Conservation (phyloP, 1,284 basidiomycete genomes). For the Agaricales sp. region DNA sequence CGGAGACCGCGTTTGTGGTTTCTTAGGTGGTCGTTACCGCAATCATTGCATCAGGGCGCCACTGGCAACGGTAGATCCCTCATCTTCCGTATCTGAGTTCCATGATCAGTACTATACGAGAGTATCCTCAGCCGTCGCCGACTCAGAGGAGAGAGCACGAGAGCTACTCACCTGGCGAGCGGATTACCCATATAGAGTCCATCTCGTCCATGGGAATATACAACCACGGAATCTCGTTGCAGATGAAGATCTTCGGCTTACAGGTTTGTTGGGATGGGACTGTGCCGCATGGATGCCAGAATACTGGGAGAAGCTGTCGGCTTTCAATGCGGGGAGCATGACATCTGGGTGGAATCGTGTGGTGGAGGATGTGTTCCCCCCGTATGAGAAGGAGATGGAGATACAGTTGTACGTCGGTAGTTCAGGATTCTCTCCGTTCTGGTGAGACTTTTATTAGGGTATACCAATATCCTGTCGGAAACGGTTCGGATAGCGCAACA, state of each 20-base stretch:
- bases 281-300: conserved; percentile 19
- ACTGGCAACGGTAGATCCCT: not conserved
- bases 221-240: conserved; percentile 17
- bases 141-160: not conserved
- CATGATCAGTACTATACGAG: not conserved
- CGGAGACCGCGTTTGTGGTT: not conserved
- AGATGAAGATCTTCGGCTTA: conserved; percentile 13
- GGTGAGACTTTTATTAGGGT: too few relatives aligned
- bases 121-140: not conserved
- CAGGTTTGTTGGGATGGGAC: conserved; percentile 19
- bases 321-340: too few relatives aligned
- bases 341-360: too few relatives aligned
- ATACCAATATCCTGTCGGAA: too few relatives aligned
- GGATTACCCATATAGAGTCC: not conserved
- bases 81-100: not conserved
- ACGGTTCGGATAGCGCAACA: too few relatives aligned
- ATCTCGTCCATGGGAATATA: conserved; percentile 18
- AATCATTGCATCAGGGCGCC: not conserved
- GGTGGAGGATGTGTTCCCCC: too few relatives aligned
- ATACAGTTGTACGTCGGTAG: too few relatives aligned
- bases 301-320: conserved; percentile 17
- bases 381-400: too few relatives aligned
- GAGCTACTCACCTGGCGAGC: not conserved
- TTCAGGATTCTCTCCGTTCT: too few relatives aligned
- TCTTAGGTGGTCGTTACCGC: not conserved